phyloP scores from a whole-genome alignment of 805 yeast species.

The Metschnikowia chrysomelidarum region DNA sequence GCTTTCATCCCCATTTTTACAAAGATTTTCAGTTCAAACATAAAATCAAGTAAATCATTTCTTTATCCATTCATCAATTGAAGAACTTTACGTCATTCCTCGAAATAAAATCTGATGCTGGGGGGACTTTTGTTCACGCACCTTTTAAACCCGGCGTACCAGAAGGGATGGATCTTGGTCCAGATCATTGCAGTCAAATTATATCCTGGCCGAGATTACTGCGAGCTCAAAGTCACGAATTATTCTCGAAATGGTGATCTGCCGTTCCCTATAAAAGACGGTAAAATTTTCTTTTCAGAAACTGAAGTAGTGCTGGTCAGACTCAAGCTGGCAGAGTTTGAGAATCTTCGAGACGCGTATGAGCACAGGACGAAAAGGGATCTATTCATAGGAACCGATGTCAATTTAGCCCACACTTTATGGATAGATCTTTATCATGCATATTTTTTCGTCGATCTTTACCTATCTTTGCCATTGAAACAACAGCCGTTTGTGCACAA shows the following conservation, averaged over 20 bases:
- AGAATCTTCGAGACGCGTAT: constrained; percentile 8
- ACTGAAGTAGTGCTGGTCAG: constrained; percentile 4
- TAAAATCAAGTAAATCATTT: no score
- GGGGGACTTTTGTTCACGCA: constrained; percentile 6
- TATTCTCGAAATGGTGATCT: constrained; percentile 6
- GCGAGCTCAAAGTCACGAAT: constrained; percentile 15
- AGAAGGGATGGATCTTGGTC: constrained; percentile 7
- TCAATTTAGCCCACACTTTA: constrained; percentile 2
- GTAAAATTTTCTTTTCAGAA: constrained; percentile 4
- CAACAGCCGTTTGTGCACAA: constrained; percentile 2
- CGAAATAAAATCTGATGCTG: no score
- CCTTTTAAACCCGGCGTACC: constrained; percentile 7
- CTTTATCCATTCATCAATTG: no score
- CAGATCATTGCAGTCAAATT: constrained; percentile 18
- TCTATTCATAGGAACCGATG: constrained; percentile 11
- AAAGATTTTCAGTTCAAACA: no score
- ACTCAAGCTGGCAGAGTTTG: constrained; percentile 3
- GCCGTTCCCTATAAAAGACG: constrained; percentile 4
- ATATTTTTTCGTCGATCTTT: constrained; percentile 11
- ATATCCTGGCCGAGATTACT: constrained; percentile 5
- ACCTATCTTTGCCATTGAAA: constrained; percentile 3
- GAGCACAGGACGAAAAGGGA: constrained; percentile 1
- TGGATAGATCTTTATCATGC: constrained; percentile 13
- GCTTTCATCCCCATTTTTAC: no score
- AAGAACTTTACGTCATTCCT: no score